Conservation (phyloP, 164 flowering plant species). For the Kalanchoe fedtschenkoi region DNA sequence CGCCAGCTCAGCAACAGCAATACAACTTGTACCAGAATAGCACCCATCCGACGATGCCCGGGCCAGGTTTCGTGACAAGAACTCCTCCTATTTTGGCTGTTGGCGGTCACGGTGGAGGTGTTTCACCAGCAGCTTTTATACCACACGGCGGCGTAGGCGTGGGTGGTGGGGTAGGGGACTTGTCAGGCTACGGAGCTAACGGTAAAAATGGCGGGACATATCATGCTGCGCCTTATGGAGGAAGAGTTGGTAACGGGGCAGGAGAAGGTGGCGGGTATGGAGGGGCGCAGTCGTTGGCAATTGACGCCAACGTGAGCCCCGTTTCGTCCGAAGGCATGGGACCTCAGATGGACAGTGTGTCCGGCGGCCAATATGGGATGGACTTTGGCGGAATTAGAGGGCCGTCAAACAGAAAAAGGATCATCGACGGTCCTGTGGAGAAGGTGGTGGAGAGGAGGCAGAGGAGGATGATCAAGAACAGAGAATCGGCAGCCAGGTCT, state of each 20-base stretch:
- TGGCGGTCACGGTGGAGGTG: constrained; percentile 10
- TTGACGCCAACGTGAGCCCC: constrained; percentile 52
- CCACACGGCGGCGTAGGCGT: constrained; percentile 16
- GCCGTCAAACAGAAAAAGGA: constrained; percentile 39
- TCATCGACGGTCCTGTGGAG: constrained; percentile 72
- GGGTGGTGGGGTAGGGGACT: constrained; percentile 18
- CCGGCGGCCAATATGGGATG: constrained; percentile 31
- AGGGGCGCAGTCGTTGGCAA: constrained; percentile 19
- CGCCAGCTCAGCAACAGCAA: constrained; percentile 15
- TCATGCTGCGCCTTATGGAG: constrained; percentile 23
- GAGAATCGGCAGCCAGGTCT: constrained; percentile 95
- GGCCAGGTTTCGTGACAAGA: constrained; percentile 18
- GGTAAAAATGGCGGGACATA: constrained; percentile 22
- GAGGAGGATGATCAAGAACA: constrained; percentile 89
- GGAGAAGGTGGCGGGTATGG: no score
- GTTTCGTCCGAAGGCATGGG: constrained; percentile 63
- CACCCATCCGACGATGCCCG: constrained; percentile 7
- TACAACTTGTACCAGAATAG: constrained; percentile 28
- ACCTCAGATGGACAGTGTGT: constrained; percentile 27
- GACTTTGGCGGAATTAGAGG: constrained; percentile 51
- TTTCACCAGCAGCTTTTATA: constrained; percentile 9
- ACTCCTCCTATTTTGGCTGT: constrained; percentile 19
- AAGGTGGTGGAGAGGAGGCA: constrained; percentile 91
- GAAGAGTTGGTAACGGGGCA: constrained; percentile 35
- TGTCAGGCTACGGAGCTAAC: constrained; percentile 22